Conservation (phyloP, 257 asterid genomes). For the Vinca minor region DNA sequence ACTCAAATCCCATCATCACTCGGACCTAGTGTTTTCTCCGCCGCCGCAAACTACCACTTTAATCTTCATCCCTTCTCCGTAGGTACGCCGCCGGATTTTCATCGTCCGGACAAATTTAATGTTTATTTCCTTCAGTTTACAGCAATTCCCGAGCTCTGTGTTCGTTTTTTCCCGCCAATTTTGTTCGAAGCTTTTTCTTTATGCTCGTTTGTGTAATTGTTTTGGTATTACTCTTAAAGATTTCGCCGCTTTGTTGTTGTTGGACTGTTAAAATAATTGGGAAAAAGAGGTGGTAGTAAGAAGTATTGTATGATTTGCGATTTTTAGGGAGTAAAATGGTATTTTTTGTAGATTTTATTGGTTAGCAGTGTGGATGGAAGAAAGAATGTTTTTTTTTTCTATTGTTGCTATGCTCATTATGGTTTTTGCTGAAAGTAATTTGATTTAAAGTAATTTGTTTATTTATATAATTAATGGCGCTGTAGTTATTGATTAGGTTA, state of each 20-base stretch:
- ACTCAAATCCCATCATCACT: neutral
- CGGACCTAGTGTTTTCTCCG: constrained; percentile 8
- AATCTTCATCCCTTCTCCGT: neutral
- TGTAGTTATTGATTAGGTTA: neutral
- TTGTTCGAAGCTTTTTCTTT: neutral
- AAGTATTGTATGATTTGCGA: neutral
- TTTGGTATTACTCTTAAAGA: neutral
- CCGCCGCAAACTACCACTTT: neutral
- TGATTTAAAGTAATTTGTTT: too few species aligned
- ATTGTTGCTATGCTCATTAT: neutral
- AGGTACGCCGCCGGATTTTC: constrained; percentile 13
- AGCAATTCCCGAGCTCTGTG: too few species aligned
- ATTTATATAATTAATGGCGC: neutral
- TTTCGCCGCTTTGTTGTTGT: neutral
- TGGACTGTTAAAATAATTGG: neutral
- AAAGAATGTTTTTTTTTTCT: neutral
- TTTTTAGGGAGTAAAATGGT: too few species aligned
- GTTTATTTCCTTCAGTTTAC: neutral
- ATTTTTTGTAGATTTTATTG: neutral
- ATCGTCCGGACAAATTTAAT: neutral
- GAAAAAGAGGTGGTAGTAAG: neutral
- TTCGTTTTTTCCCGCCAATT: neutral
- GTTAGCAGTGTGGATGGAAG: neutral
- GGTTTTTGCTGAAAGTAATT: neutral
- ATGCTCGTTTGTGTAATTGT: neutral